Percentiles rank a stretch among this genome's conserved stretches.
Evolutionary conservation across 2,329 filamentous ascomycete genomes (phyloP).

Genomic region (Metarhizium humberi): DNA sequence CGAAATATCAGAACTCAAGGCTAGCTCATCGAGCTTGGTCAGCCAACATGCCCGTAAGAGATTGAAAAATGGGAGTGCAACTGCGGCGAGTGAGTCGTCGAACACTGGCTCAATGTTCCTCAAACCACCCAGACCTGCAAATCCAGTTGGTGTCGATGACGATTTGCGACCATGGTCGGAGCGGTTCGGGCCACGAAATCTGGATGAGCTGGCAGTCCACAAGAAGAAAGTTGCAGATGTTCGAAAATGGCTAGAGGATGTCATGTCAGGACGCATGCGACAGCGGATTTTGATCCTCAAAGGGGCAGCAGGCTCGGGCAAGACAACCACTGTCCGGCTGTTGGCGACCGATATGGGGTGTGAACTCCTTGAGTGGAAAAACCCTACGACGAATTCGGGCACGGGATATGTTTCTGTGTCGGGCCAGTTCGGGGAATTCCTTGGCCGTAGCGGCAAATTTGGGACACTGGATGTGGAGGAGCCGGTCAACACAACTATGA

Average conservation of each 20-base stretch:
- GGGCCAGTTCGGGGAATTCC: conserved; percentile 84
- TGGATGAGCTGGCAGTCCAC: conserved; percentile 86
- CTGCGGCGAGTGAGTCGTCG: conserved; percentile 12
- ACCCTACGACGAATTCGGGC: conserved; percentile 55
- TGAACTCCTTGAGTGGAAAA: conserved; percentile 83
- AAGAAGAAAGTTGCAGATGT: conserved; percentile 91
- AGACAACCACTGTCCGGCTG: conserved; percentile 77
- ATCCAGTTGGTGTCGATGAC: conserved; percentile 26
- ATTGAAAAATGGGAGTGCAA: conserved; percentile 27
- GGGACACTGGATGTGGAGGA: conserved; percentile 51
- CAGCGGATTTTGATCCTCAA: conserved; percentile 78
- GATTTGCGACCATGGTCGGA: conserved; percentile 80
- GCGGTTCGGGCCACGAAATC: conserved; percentile 61
- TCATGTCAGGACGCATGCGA: conserved; percentile 53
- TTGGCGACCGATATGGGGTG: conserved; percentile 69
- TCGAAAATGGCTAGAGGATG: conserved; percentile 68
- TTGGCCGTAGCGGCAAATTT: conserved; percentile 73
- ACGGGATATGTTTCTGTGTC: conserved; percentile 60
- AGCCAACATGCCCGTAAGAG: conserved; percentile 47
- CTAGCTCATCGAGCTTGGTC: conserved; percentile 43
- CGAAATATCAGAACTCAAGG: conserved; percentile 41
- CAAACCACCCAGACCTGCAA: conserved; percentile 27
- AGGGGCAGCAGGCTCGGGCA: conserved; percentile 83
- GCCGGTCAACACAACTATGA: conserved; percentile 17
- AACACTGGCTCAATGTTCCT: conserved; percentile 43